These are phyloP conservation scores for Quercus lobata DNA, from an alignment of 331 rosid genomes.

Conservation along the genomic window DNA sequence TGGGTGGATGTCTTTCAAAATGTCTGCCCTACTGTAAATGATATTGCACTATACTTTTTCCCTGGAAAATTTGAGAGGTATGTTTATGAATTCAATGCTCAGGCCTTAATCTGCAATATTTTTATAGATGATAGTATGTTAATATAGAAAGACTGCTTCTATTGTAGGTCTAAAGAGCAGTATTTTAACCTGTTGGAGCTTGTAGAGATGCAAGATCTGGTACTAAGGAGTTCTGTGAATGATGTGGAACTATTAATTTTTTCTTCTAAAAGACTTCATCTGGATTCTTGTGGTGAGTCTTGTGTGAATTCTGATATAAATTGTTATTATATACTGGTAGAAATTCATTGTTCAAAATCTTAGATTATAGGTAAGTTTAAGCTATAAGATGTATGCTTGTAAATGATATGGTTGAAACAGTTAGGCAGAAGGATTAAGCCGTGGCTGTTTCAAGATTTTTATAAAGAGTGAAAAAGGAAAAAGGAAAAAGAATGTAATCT, in stretches of 20 bases:
- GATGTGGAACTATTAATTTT: constrained; percentile 3
- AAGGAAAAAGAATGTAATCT: too few relatives aligned
- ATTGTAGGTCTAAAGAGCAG: constrained; percentile 10
- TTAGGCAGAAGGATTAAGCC: too few relatives aligned
- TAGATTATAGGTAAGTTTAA: background rate
- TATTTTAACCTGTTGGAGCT: background rate
- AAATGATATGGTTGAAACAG: too few relatives aligned
- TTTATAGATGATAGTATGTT: background rate
- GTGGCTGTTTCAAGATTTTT: too few relatives aligned
- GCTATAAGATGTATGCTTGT: too few relatives aligned
- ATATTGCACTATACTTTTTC: constrained; percentile 1
- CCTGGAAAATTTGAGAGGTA: constrained; percentile 11
- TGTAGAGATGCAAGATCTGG: constrained; percentile 4
- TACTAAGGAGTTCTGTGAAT: background rate
- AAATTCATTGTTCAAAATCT: too few relatives aligned
- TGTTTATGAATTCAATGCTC: background rate
- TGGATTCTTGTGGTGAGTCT: constrained; percentile 3
- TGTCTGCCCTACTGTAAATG: background rate
- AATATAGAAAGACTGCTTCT: background rate
- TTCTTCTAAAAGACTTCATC: constrained; percentile 3
- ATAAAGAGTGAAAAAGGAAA: too few relatives aligned
- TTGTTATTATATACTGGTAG: too few relatives aligned
- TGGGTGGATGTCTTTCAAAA: constrained; percentile 5
- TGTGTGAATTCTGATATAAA: too few relatives aligned
- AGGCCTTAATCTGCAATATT: background rate